Evolutionary conservation across 495 filamentous ascomycete species (phyloP).

Genomic region (Penicillium soppii): DNA sequence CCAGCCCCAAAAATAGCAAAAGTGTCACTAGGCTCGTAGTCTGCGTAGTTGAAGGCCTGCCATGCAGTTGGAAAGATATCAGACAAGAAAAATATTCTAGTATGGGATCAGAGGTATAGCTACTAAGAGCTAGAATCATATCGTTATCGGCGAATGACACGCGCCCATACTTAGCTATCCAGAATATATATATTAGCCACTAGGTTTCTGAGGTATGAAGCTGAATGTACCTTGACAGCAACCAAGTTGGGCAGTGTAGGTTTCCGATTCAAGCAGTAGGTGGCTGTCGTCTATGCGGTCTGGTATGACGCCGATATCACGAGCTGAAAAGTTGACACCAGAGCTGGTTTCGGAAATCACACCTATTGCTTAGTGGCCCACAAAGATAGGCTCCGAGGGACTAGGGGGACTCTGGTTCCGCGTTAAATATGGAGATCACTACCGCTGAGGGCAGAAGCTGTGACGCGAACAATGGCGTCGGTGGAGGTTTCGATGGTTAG

Average conservation of each 20-base stretch:
- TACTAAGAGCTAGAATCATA: slow-evolving; percentile 16
- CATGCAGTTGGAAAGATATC: slow-evolving; percentile 39
- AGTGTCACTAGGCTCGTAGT: slow-evolving; percentile 32
- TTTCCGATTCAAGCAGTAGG: too few species aligned
- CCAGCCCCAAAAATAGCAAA: slow-evolving; percentile 44
- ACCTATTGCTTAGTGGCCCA: slow-evolving; percentile 40
- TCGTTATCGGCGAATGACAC: slow-evolving; percentile 34
- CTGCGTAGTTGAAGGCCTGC: slow-evolving; percentile 20
- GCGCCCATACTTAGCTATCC: slow-evolving; percentile 32
- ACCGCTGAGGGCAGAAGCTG: slow-evolving; percentile 29
- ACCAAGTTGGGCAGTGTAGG: slow-evolving; percentile 13
- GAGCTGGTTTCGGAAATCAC: slow-evolving; percentile 26
- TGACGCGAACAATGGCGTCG: slow-evolving; percentile 15
- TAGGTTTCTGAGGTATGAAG: neutral
- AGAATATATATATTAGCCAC: neutral
- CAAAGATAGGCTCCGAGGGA: slow-evolving; percentile 21
- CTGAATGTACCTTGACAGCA: slow-evolving; percentile 2
- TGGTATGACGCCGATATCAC: too few species aligned
- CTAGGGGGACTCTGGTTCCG: slow-evolving; percentile 11
- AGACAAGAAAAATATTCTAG: slow-evolving; percentile 31
- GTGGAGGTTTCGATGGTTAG: slow-evolving; percentile 14
- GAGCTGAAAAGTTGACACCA: too few species aligned
- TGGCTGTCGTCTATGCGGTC: too few species aligned
- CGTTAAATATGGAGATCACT: slow-evolving; percentile 27
- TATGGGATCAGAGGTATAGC: neutral